Evolutionary conservation across 257 asterid genomes (phyloP).

Genomic region (Solanum verrucosum): DNA sequence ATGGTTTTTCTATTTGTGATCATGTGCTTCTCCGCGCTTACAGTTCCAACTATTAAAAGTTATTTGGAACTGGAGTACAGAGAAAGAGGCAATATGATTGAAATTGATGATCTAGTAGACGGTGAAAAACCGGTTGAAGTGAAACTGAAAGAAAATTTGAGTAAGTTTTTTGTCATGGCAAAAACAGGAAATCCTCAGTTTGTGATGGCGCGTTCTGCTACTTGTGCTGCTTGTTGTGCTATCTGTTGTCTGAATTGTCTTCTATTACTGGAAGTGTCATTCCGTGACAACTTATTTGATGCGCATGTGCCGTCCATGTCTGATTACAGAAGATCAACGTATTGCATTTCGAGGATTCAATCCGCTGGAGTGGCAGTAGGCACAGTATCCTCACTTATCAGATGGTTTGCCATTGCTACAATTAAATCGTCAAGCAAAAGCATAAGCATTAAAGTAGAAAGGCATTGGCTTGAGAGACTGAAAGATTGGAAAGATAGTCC

Average conservation of each 20-base stretch:
- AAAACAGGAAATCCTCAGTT: constrained; percentile 5
- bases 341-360: not conserved
- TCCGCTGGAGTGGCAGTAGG: not conserved
- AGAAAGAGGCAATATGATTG: not conserved
- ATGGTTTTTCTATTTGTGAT: constrained; percentile 39
- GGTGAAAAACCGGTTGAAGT: not conserved
- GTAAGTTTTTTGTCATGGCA: constrained; percentile 3
- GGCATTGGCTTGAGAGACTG: not conserved
- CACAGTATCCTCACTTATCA: not conserved
- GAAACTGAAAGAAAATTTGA: not conserved
- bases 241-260: not conserved
- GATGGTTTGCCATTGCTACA: not conserved
- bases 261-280: not conserved
- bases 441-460: not conserved
- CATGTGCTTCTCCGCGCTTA: constrained; percentile 32
- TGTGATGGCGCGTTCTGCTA: constrained; percentile 4
- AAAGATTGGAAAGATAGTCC: constrained; percentile 2
- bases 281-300: not conserved
- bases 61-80: not conserved
- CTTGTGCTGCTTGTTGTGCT: not conserved
- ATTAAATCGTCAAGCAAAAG: not conserved
- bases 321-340: not conserved
- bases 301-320: not conserved
- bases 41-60: not conserved
- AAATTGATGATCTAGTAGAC: not conserved